A percentile compares a stretch with the other conserved stretches of the same genome.
Conservation (phyloP, 495 filamentous ascomycete species). For the Hypoxylon lenormandii region DNA sequence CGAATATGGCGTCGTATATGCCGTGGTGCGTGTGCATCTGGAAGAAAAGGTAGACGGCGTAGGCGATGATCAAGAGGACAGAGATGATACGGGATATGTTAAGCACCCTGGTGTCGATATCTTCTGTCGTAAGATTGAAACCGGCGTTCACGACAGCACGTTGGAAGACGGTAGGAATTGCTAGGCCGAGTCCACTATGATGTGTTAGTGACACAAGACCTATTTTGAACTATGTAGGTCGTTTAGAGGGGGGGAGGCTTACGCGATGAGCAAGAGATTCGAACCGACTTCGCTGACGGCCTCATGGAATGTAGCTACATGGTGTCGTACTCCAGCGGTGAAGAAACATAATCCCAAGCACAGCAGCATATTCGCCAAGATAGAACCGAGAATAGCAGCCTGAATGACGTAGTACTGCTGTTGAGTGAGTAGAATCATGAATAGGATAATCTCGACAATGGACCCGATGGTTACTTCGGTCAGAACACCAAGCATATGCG, state of each 20-base stretch:
- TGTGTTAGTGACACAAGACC: conserved; percentile 24
- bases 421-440: conserved; percentile 74
- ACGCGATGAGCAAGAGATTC: conserved; percentile 83
- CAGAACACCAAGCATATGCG: conserved; percentile 80
- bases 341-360: conserved; percentile 84
- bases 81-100: conserved; percentile 80
- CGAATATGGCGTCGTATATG: conserved; percentile 73
- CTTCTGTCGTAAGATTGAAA: conserved; percentile 49
- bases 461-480: conserved; percentile 81
- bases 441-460: conserved; percentile 83
- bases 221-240: neutral
- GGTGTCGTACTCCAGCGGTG: conserved; percentile 73
- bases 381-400: conserved; percentile 83
- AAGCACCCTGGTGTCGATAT: conserved; percentile 65
- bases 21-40: conserved; percentile 85
- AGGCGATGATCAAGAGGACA: conserved; percentile 82
- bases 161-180: conserved; percentile 83
- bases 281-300: conserved; percentile 84
- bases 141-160: conserved; percentile 65
- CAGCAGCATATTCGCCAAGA: conserved; percentile 80
- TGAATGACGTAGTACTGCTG: conserved; percentile 77
- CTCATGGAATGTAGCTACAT: conserved; percentile 77
- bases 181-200: conserved; percentile 75
- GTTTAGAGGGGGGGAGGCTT: conserved; percentile 39
- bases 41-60: conserved; percentile 80